Evolutionary conservation across 2,329 filamentous ascomycete genomes (phyloP), one percentile per base, ranked within the genome.

Genomic region (Cadophora luteo-olivacea): DNA sequence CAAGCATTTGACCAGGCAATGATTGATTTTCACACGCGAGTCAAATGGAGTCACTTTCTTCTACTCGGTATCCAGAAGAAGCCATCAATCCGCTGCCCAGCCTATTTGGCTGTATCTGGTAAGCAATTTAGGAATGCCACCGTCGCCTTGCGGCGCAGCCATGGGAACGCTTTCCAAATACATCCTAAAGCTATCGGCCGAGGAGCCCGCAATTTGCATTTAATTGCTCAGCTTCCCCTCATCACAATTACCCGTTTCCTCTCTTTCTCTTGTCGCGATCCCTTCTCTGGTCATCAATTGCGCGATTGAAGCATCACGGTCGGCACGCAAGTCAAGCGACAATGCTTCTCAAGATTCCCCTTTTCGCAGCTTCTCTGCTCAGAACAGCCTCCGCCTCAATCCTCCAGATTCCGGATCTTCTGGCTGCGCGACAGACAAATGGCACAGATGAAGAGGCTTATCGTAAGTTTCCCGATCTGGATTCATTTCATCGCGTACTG

Each of bases 341-440:
- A 36, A 57, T 57, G 54, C 25, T 57, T 36, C 54, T 57, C 54
- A 36, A 29, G 6, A 36, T 0, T 25, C 54, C 54, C 25, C 19
- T 57, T 57, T 57, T 57, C 54, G 29, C 54, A 36, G 29, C 29
- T 33, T 24, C 54, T 32, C 60, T 61, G 41, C 33, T 68, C 29
- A 38, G 33, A 25, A 25, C 33, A 22, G 85, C 79, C 82, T 54
- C 64, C 14, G 51, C 67, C 5, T 51, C 60, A 6, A 32, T 62
- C 32, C 57, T 63, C 51, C 58, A 36, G 49, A 60, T 55, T n/a
- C 51, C 61, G 19, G 33, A 54, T 51, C 24, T 67, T 12, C 49
- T 68, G 51, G 29, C 55, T 41, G 67, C 52, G 24, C 67, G 70
- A 8, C 69, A 70, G 57, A 32, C 48, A 48, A 64, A 45, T 29